Evolutionary conservation across 164 flowering plant genomes (phyloP).

Genomic region (Vitis rotundifolia): DNA sequence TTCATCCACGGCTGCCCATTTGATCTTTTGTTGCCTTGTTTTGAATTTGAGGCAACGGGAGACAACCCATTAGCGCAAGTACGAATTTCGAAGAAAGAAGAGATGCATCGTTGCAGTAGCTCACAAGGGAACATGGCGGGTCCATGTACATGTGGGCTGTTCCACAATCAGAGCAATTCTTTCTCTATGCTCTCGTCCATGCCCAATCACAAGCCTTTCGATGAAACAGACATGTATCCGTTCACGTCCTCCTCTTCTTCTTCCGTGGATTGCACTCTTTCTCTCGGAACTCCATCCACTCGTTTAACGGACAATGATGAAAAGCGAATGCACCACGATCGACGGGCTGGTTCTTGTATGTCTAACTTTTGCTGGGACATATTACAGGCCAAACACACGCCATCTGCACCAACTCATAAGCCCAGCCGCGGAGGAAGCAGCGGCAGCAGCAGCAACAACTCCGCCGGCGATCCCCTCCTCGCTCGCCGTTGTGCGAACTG

Average conservation of each 20-base stretch:
- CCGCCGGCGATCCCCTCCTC: constrained; percentile 54
- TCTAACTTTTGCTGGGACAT: constrained; percentile 73
- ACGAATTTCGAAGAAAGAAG: not conserved
- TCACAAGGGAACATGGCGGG: constrained; percentile 35
- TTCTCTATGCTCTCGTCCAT: constrained; percentile 65
- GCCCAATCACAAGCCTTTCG: constrained; percentile 28
- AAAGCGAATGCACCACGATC: constrained; percentile 12
- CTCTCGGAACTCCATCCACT: constrained; percentile 91
- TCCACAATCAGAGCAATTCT: constrained; percentile 34
- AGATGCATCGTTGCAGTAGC: constrained; percentile 52
- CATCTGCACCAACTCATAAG: constrained; percentile 21
- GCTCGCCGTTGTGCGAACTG: constrained; percentile 98
- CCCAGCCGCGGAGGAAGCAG: constrained; percentile 26
- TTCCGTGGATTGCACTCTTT: constrained; percentile 93
- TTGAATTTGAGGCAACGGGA: constrained; percentile 3
- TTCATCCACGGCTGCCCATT: not conserved
- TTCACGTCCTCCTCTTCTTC: constrained; percentile 34
- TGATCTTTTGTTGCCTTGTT: not conserved
- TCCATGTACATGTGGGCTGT: constrained; percentile 54
- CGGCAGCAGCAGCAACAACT: constrained; percentile 2
- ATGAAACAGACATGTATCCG: constrained; percentile 29
- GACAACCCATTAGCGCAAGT: not conserved
- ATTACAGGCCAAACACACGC: constrained; percentile 35
- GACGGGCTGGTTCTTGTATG: constrained; percentile 30
- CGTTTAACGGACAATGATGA: constrained; percentile 38